Evolutionary conservation across 1,284 basidiomycete species (phyloP), one percentile per base, ranked within the genome.

Genomic region (Neolentinus lepideus): DNA sequence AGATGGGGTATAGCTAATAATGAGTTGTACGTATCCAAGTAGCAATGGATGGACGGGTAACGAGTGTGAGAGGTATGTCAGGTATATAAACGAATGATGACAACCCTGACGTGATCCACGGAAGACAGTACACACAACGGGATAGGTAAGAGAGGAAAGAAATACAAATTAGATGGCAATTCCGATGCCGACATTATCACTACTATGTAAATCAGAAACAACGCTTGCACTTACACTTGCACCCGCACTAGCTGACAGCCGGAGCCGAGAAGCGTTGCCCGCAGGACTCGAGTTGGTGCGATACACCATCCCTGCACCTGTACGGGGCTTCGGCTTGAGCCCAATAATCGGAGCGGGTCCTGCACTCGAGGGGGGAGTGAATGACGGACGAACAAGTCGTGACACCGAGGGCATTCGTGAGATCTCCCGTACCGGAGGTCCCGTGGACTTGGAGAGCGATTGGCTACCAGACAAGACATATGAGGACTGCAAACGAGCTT

Each of bases 221-320:
- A 16, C 4, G 24, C 24, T 19, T 25, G 43, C 24, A 21, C n/a
- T n/a, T n/a, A n/a, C n/a, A n/a, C n/a, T n/a, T n/a, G n/a, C n/a
- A n/a, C n/a, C n/a, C n/a, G 19, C 24, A 19, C 43, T 46, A n/a
- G 24, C 24, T 11, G 45, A 21, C 47, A 50, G 22, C 16, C 47
- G 22, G 9, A 50, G n/a, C 27, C 47, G 22, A 26, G 14, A n/a
- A 14, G 24, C 22, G 22, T 21, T 29, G 9, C 24, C 27, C 8
- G 47, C 24, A 8, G 11, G 11, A 36, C 27, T 31, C 21, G 63
- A 56, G 51, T 70, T 73, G 43, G 69, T 76, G 53, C 78, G 74
- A 61, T 87, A 87, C 46, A 73, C 71, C 85, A 88, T 87, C 33
- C 85, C 85, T 9, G 84, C 85, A 4, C 85, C 85, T 14, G 80